Conservation (phyloP, 228 moss, liverwort and hornwort genomes). For the Sphagnum fallax region DNA sequence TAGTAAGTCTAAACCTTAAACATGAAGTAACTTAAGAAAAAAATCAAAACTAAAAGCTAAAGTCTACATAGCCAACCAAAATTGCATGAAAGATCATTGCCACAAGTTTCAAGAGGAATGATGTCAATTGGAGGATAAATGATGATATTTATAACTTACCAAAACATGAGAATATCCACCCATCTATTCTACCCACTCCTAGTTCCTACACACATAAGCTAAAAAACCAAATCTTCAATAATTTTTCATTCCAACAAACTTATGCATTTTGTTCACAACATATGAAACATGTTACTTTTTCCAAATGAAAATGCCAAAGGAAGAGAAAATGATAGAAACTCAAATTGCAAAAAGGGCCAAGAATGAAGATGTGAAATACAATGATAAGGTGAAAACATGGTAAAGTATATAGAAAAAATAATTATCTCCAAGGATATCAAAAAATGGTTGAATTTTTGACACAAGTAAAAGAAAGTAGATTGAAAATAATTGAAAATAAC, state of each 20-base stretch:
- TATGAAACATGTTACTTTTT: not conserved
- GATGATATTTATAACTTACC: slow-evolving; percentile 12
- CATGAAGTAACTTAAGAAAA: too few species aligned
- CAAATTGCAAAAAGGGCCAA: too few species aligned
- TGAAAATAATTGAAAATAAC: too few species aligned
- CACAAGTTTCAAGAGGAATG: slow-evolving; percentile 49
- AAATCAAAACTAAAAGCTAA: too few species aligned
- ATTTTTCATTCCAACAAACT: not conserved
- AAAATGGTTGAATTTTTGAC: too few species aligned
- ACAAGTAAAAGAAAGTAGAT: too few species aligned
- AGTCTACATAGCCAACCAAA: slow-evolving; percentile 51
- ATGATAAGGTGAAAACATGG: slow-evolving; percentile 18
- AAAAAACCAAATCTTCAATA: not conserved
- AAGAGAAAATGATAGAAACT: not conserved
- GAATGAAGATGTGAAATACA: slow-evolving; percentile 12
- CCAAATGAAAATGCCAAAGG: not conserved
- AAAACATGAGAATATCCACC: slow-evolving; percentile 62
- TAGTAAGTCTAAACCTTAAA: too few species aligned
- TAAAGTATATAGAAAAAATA: too few species aligned
- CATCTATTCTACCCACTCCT: slow-evolving; percentile 66
- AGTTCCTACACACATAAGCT: slow-evolving; percentile 30
- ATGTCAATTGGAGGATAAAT: slow-evolving; percentile 47
- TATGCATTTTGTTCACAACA: not conserved
- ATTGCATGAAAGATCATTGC: slow-evolving; percentile 64
- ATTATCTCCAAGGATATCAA: too few species aligned